phyloP scores from a whole-genome alignment of 108 stramenopile genomes.

The Aurantiochytrium sp. region DNA sequence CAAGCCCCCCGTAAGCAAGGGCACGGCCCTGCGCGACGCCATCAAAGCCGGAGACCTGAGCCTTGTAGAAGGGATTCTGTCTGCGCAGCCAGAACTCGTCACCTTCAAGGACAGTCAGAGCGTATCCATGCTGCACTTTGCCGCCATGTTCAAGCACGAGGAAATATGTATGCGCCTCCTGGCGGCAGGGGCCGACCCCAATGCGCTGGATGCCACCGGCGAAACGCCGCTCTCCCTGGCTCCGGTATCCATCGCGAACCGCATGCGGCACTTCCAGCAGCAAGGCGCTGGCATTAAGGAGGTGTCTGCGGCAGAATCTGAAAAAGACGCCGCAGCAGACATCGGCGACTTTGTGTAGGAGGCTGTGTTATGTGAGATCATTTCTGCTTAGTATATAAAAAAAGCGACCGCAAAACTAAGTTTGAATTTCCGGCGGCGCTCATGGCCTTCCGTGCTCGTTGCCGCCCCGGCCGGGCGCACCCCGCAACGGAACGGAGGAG shows the following conservation, averaged over 20 bases:
- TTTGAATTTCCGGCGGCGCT: too few relatives aligned
- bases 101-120: not conserved
- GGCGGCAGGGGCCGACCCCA: not conserved
- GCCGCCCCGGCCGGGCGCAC: too few relatives aligned
- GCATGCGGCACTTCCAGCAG: not conserved
- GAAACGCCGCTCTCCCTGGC: not conserved
- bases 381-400: too few relatives aligned
- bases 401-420: too few relatives aligned
- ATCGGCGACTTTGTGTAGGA: too few relatives aligned
- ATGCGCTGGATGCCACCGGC: not conserved
- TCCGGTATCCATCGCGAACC: not conserved
- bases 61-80: not conserved
- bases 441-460: too few relatives aligned
- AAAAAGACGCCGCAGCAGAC: too few relatives aligned
- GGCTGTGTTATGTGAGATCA: too few relatives aligned
- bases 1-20: not conserved
- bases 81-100: not conserved
- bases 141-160: slow-evolving; percentile 14
- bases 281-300: not conserved
- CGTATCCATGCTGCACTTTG: not conserved
- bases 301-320: not conserved
- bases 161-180: slow-evolving; percentile 4
- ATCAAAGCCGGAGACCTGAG: not conserved
- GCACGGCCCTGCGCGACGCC: not conserved
- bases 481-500: too few relatives aligned